Conservation (phyloP, 2,329 filamentous ascomycete genomes). For the Diaporthe sp. region DNA sequence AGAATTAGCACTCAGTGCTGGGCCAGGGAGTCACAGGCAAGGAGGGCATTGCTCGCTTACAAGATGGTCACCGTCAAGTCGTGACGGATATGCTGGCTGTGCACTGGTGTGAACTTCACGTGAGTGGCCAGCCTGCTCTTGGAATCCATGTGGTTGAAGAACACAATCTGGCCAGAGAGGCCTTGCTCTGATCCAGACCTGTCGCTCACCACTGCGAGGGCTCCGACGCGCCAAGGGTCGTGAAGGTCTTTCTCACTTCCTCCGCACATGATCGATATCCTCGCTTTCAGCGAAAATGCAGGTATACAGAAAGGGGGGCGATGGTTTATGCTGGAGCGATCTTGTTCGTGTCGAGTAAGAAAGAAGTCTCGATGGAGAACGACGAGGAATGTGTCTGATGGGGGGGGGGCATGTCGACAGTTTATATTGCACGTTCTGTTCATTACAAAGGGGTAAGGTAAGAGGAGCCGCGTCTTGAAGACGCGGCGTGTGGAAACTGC, state of each 20-base stretch:
- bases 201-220: conserved; percentile 29
- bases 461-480: neutral
- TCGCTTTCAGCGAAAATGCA: neutral
- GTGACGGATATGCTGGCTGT: neutral
- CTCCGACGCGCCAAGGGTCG: conserved; percentile 28
- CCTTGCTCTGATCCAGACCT: conserved; percentile 11
- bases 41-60: neutral
- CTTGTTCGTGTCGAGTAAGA: neutral
- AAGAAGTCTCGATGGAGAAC: neutral
- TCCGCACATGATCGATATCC: conserved; percentile 19
- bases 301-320: neutral
- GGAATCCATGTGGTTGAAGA: conserved; percentile 28
- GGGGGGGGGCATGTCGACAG: neutral
- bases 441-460: neutral
- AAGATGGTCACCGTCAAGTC: conserved; percentile 29
- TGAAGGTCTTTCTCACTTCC: conserved; percentile 27
- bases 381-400: neutral
- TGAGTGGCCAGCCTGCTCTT: conserved; percentile 31
- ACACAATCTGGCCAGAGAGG: conserved; percentile 28
- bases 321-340: neutral
- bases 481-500: conserved; percentile 11
- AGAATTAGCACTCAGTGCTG: neutral
- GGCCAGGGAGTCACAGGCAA: no score
- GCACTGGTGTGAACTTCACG: conserved; percentile 21
- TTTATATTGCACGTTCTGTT: neutral